Base-by-base conservation (phyloP, 371 early-diverging fungal species). In the Phascolomyces articulosus region DNA sequence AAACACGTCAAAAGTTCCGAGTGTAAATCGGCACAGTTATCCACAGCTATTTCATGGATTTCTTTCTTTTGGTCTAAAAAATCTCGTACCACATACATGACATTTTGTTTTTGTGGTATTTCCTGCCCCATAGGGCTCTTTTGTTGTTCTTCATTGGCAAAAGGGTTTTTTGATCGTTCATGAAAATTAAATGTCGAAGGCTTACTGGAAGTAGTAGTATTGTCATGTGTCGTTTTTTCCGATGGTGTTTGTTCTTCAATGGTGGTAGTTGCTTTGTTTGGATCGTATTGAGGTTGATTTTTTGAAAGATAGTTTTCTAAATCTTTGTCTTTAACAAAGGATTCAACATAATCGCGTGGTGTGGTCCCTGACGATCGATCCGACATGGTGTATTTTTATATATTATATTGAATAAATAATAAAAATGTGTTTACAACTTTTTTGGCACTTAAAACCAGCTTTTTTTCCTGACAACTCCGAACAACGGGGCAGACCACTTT, bases 11-110 rank as follows among this genome's bases (percentile, higher is more conserved):
- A 58, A 11, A 87, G 63, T 4, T 83, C 78, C 44, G 73, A 71
- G 51, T 87, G 83, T 4, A 85, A 56, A 67, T 87, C 87, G 10
- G 83, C 85, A 62, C 87, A 87, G 49, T 84, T 75, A 49, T 78
- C 83, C 16, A 81, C 40, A 2, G 87, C 78, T 0, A 81, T 76
- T 13, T 67, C 75, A 24, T 85, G 84, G 28, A 85, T 84, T 31
- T 82, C 86, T 18, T 72, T 75, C 40, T 74, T 71, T 54, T 87
- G 87, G 34, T 78, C 75, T 31, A 71, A 59, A 20, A 77, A 65
- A 51, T 71, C 77, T 26, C 78, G 63, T 1, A 69, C 61, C 16
- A 74, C 67, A 70, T 72, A 78, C 24, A 60, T 53, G 1, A 71
- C 60, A 11, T 64, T 58, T 7, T 59, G 59, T 62, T 71, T 56